A percentile compares a stretch with the other conserved stretches of the same genome.
Conservation (phyloP, 495 filamentous ascomycete species). For the Penicillium crystallinum region DNA sequence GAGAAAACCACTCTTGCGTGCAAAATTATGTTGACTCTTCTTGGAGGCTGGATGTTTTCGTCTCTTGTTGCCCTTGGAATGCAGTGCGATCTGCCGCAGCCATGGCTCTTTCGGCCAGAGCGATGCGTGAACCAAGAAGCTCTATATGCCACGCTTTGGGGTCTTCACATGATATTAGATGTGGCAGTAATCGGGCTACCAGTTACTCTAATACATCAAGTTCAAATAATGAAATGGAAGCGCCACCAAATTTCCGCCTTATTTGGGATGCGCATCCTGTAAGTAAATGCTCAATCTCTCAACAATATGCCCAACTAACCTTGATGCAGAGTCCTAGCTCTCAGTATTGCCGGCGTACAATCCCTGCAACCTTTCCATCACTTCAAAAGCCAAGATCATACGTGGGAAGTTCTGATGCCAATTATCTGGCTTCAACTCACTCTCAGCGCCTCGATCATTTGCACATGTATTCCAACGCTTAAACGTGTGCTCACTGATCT, state of each 20-base stretch:
- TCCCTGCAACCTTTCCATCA: slow-evolving; percentile 4
- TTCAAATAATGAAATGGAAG: slow-evolving; percentile 8
- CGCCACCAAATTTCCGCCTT: slow-evolving; percentile 7
- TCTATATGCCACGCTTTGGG: slow-evolving; percentile 1
- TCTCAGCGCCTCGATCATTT: slow-evolving; percentile 11
- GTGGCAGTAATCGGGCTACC: slow-evolving; percentile 5
- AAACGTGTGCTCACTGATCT: slow-evolving; percentile 13
- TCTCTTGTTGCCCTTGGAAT: slow-evolving; percentile 4
- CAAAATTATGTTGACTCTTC: slow-evolving; percentile 1
- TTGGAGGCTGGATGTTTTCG: slow-evolving; percentile 1
- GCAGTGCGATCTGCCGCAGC: slow-evolving; percentile 3
- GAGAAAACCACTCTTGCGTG: neutral
- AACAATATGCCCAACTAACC: neutral
- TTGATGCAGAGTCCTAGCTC: slow-evolving; percentile 1
- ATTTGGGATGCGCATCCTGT: slow-evolving; percentile 9
- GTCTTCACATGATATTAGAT: slow-evolving; percentile 4
- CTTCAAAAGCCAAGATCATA: neutral
- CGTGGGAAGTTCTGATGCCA: slow-evolving; percentile 11
- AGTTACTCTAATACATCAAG: slow-evolving; percentile 2
- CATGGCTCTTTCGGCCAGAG: slow-evolving; percentile 1
- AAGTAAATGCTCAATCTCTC: neutral
- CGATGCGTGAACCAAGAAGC: slow-evolving; percentile 8
- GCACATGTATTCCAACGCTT: slow-evolving; percentile 13
- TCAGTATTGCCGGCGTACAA: slow-evolving; percentile 4
- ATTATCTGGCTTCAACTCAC: slow-evolving; percentile 14